A percentile compares a stretch with the other conserved stretches of the same genome.
These are phyloP conservation scores for Penicillium salamii DNA, from an alignment of 495 filamentous ascomycete genomes.

Conservation along the genomic window DNA sequence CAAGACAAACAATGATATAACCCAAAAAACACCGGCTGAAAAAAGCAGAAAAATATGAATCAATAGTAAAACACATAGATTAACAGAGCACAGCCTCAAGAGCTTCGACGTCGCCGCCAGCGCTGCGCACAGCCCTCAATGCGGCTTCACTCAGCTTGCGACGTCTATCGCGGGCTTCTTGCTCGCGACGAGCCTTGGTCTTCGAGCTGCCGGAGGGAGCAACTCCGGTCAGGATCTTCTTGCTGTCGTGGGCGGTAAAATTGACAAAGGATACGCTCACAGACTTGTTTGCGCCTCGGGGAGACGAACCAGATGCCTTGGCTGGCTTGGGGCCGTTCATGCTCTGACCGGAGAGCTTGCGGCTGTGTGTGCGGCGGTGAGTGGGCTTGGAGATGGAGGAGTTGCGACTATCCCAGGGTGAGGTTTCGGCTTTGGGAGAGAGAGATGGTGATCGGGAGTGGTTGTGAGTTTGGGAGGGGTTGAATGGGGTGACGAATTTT, in stretches of 20 bases:
- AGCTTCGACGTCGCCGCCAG: constrained; percentile 70
- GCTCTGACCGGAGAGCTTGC: constrained; percentile 39
- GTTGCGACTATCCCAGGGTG: constrained; percentile 27
- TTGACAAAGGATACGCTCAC: constrained; percentile 78
- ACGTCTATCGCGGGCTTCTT: constrained; percentile 77
- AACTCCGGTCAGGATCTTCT: constrained; percentile 81
- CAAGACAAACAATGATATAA: constrained; percentile 29
- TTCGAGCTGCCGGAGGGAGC: constrained; percentile 88
- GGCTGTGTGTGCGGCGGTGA: constrained; percentile 31
- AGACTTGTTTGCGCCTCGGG: constrained; percentile 33
- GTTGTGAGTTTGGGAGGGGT: constrained; percentile 25
- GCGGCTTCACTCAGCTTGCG: constrained; percentile 73
- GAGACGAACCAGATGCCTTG: constrained; percentile 29
- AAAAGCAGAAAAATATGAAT: constrained; percentile 12
- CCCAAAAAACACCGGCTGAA: constrained; percentile 21
- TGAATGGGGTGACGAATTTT: constrained; percentile 31
- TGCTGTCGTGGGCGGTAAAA: constrained; percentile 79
- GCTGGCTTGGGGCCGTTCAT: constrained; percentile 34
- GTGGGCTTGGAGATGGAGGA: constrained; percentile 16
- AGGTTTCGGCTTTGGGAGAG: constrained; percentile 33
- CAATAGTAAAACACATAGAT: constrained; percentile 4
- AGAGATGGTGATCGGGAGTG: constrained; percentile 37
- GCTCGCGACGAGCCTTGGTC: constrained; percentile 87
- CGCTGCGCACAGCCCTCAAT: constrained; percentile 67
- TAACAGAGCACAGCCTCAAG: constrained; percentile 48